A percentile compares a stretch with the other conserved stretches of the same genome.
Conservation (phyloP, 108 stramenopile genomes). For the Cyclotella choctawhatcheeana region DNA sequence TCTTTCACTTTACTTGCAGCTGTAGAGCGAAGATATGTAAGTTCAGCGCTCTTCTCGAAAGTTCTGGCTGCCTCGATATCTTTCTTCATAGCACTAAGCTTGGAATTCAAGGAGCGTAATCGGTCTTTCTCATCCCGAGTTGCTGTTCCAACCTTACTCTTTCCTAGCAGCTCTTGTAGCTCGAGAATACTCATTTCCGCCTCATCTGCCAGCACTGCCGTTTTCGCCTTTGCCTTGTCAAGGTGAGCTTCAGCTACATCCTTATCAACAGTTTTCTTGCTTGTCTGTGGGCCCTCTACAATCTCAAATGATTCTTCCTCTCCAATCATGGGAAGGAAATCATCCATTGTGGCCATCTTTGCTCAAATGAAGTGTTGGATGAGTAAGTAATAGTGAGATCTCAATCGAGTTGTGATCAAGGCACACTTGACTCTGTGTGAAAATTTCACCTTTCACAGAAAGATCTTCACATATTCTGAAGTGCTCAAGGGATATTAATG, state of each 20-base stretch:
- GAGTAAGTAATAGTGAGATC: too few relatives aligned
- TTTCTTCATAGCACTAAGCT: conserved; percentile 32
- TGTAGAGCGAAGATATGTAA: conserved; percentile 18
- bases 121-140: conserved; percentile 35
- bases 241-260: conserved; percentile 17
- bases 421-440: too few relatives aligned
- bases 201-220: conserved; percentile 23
- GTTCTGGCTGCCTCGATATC: conserved; percentile 26
- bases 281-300: not conserved
- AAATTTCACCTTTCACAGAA: too few relatives aligned
- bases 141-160: conserved; percentile 35
- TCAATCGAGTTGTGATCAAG: too few relatives aligned
- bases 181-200: conserved; percentile 31
- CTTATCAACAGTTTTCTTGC: conserved; percentile 13
- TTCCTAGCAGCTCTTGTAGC: conserved; percentile 19
- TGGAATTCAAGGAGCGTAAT: conserved; percentile 22
- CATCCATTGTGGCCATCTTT: too few relatives aligned
- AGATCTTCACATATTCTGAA: too few relatives aligned
- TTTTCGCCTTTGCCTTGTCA: conserved; percentile 18
- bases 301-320: too few relatives aligned
- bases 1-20: conserved; percentile 27
- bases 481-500: too few relatives aligned
- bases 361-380: too few relatives aligned
- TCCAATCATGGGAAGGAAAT: not conserved
- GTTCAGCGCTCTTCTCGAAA: conserved; percentile 24